A percentile compares a stretch with the other conserved stretches of the same genome.
phyloP scores from a whole-genome alignment of 495 filamentous ascomycete species.

The Bryoglossum gracile region DNA sequence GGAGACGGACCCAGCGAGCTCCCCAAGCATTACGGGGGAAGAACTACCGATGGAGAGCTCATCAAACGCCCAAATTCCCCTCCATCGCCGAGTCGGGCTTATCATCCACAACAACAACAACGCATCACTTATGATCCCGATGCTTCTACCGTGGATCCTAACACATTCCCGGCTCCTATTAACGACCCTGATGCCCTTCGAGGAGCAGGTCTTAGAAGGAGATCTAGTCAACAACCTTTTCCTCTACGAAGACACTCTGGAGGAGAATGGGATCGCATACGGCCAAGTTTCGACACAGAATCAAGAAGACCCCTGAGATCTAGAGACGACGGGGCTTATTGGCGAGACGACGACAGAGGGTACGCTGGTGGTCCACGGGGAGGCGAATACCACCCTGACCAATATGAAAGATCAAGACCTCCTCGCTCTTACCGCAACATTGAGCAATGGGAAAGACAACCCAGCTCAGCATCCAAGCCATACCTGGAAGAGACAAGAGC shows the following conservation, averaged over 20 bases:
- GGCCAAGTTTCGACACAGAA: slow-evolving; percentile 1
- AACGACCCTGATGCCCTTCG: slow-evolving; percentile 4
- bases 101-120: slow-evolving; percentile 5
- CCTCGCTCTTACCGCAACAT: slow-evolving; percentile 13
- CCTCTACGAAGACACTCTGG: slow-evolving; percentile 5
- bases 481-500: slow-evolving; percentile 13
- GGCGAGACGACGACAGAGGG: slow-evolving; percentile 7
- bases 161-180: neutral
- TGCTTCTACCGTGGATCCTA: slow-evolving; percentile 5
- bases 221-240: slow-evolving; percentile 2
- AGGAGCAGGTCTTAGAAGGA: slow-evolving; percentile 11
- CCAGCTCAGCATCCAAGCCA: slow-evolving; percentile 15
- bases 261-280: slow-evolving; percentile 6
- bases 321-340: slow-evolving; percentile 11
- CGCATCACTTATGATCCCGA: slow-evolving; percentile 9
- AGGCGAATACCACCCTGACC: slow-evolving; percentile 17
- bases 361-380: neutral
- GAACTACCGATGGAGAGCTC: slow-evolving; percentile 12
- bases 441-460: slow-evolving; percentile 10
- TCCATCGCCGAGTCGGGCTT: neutral
- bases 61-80: slow-evolving; percentile 13
- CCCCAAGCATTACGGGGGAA: slow-evolving; percentile 10
- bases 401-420: slow-evolving; percentile 10
- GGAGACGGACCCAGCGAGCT: slow-evolving; percentile 15
- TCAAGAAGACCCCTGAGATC: slow-evolving; percentile 11